These are phyloP conservation scores for Penicillium cinerascens DNA, from an alignment of 495 filamentous ascomycete species.

Conservation along the genomic window DNA sequence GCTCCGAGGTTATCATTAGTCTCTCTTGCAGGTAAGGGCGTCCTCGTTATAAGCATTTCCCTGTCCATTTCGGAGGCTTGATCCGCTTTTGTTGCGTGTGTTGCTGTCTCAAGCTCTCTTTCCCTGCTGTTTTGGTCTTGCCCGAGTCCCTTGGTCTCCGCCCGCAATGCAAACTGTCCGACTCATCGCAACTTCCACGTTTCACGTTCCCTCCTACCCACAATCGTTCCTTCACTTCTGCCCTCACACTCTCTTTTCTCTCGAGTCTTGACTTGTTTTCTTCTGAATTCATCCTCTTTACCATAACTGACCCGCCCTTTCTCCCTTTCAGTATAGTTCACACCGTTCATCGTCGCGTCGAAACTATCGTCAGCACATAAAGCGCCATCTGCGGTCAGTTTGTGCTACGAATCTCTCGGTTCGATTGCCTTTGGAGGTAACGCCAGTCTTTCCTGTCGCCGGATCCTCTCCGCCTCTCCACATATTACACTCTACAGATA, in stretches of 20 bases:
- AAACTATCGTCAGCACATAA: conserved; percentile 23
- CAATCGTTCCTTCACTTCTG: background rate
- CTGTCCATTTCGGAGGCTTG: background rate
- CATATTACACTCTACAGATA: conserved; percentile 25
- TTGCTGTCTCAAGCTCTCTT: conserved; percentile 7
- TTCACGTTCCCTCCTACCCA: conserved; percentile 1
- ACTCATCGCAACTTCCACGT: conserved; percentile 15
- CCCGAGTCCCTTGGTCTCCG: conserved; percentile 27
- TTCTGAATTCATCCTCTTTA: background rate
- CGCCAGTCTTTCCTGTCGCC: conserved; percentile 21
- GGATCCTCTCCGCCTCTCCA: conserved; percentile 13
- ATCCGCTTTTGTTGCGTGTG: background rate
- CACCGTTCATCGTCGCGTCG: conserved; percentile 20
- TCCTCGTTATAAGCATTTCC: background rate
- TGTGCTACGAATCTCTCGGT: conserved; percentile 21
- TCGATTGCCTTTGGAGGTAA: conserved; percentile 26
- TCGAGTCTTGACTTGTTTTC: conserved; percentile 1
- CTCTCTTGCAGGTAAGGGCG: conserved; percentile 27
- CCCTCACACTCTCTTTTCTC: conserved; percentile 1
- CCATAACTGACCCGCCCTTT: conserved; percentile 31
- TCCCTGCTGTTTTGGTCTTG: conserved; percentile 15
- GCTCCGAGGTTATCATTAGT: conserved; percentile 20
- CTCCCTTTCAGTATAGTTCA: conserved; percentile 27
- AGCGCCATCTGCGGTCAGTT: conserved; percentile 24
- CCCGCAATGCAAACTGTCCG: conserved; percentile 14